Base-by-base conservation (phyloP, 805 yeast genomes). In the Kluyveromyces dobzhanskii region DNA sequence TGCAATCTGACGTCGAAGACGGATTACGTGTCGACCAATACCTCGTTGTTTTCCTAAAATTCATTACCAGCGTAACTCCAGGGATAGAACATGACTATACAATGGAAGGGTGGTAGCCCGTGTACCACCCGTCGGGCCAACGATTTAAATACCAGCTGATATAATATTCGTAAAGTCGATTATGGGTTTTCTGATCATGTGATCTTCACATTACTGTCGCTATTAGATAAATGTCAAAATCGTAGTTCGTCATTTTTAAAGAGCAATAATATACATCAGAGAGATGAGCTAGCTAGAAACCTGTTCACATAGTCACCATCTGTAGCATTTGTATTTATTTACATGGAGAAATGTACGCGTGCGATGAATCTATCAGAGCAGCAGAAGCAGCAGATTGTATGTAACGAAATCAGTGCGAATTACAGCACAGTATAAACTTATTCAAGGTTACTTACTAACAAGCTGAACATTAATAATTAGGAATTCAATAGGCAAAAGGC, bases 31-130 rank as follows among this genome's bases (percentile, higher is more conserved):
- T 82, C 1, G 97, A 92, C 58, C 97, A 88, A 56, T 92, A 92
- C 57, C 64, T 92, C 47, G 71, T 92, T 27, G 80, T 90, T 12
- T 92, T 92, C 59, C 70, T 92, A 53, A 92, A 92, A 63, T 92
- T 92, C 55, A 90, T 92, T 35, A 84, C 97, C 7, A 85, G 97
- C 65, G 97, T 92, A 7, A 88, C 95, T 1, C 98, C 98, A 0
- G 95, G 97, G 13, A 88, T 92, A 41, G 95, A 90, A 64, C 94
- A 90, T 61, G 98, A 92, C 53, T 87, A 87, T 57, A 92, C 98
- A n/a, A 92, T 90, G 97, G 88, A 87, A 59, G 97, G 95, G 1
- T 75, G 83, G 54, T 81, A 54, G 53, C 18, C 18, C 16, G 16
- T 11, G 6, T n/a, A 27, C n/a, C 11, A 12, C 11, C 16, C 8